Conservation (phyloP, 2,329 filamentous ascomycete species). For the Pyricularia sp. region DNA sequence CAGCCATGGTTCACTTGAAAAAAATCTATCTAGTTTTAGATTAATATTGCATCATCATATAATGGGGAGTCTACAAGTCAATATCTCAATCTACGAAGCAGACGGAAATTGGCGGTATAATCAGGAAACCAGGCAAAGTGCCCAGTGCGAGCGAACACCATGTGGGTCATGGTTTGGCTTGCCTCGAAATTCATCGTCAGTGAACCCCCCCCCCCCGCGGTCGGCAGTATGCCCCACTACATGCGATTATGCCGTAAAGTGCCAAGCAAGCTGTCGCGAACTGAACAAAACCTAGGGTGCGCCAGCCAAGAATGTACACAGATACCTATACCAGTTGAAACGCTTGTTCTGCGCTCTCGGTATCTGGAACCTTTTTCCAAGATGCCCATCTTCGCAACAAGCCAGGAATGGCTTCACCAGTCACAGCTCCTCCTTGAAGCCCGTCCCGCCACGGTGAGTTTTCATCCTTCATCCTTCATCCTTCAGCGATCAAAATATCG, state of each 20-base stretch:
- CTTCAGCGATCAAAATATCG: no score
- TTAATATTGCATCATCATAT: background rate
- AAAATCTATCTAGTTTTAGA: background rate
- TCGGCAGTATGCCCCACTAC: background rate
- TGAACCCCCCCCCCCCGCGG: background rate
- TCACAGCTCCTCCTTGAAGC: constrained; percentile 80
- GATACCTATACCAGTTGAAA: background rate
- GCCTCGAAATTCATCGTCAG: no score
- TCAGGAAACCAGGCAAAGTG: no score
- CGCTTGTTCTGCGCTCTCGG: background rate
- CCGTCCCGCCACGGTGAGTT: constrained; percentile 68
- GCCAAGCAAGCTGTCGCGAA: background rate
- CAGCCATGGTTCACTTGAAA: background rate
- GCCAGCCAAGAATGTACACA: background rate
- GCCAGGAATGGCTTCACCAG: constrained; percentile 86
- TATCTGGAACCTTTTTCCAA: background rate
- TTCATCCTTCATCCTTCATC: background rate
- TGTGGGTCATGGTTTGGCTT: background rate
- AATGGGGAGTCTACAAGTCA: background rate
- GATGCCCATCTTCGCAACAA: constrained; percentile 76
- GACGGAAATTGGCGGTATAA: no score
- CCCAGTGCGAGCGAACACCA: background rate
- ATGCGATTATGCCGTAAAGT: background rate
- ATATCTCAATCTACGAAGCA: no score
- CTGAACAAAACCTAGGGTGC: background rate